Conservation (phyloP, 176 grass and related monocot genomes). For the Oryza coarctata region DNA sequence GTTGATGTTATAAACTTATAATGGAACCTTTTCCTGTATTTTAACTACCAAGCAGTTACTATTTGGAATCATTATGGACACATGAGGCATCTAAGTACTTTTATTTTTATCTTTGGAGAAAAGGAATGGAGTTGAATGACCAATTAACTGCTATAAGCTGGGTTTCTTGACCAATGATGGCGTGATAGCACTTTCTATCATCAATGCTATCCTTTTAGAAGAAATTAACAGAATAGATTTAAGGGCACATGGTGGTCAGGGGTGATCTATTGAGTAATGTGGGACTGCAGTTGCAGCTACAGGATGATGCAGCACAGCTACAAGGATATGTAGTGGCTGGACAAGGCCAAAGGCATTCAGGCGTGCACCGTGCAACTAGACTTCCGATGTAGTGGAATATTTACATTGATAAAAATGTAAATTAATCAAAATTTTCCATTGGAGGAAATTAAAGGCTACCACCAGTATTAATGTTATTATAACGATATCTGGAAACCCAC, state of each 20-base stretch:
- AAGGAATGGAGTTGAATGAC: not conserved
- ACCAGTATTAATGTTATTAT: not conserved
- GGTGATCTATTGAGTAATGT: not conserved
- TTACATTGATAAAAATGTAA: not conserved
- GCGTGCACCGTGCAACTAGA: not conserved
- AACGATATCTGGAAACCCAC: not conserved
- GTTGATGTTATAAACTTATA: not conserved
- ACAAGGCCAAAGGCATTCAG: not conserved
- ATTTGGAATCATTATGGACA: not conserved
- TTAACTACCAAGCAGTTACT: constrained; percentile 7
- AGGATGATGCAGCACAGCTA: not conserved
- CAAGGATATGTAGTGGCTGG: not conserved
- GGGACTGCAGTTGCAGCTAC: not conserved
- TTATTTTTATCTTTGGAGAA: not conserved
- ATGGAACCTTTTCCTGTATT: not conserved
- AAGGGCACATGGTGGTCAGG: not conserved
- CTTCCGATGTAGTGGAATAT: not conserved
- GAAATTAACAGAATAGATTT: not conserved
- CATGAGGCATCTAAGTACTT: not conserved
- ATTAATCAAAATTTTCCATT: not conserved
- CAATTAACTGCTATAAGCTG: not conserved
- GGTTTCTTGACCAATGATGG: not conserved
- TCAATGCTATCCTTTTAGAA: not conserved
- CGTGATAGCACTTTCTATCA: not conserved
- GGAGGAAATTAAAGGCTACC: not conserved